These are phyloP conservation scores for Psilocybe sp. DNA, from an alignment of 768 basidiomycete genomes.

Conservation along the genomic window DNA sequence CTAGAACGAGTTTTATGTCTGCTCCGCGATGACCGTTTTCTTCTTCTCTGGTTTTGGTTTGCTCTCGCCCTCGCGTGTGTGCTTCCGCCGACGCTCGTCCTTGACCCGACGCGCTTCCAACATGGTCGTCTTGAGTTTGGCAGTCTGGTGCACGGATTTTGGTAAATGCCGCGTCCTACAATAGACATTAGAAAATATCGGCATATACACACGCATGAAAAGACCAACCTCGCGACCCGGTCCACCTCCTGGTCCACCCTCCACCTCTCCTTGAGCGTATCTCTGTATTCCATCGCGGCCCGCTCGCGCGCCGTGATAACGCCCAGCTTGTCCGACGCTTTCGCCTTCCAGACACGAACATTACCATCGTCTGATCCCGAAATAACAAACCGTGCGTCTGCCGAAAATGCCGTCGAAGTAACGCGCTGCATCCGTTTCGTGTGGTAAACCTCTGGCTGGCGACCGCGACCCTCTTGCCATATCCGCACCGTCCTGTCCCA, in stretches of 20 bases:
- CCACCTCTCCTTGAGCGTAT: conserved; percentile 86
- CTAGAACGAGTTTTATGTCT: conserved; percentile 39
- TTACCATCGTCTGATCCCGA: conserved; percentile 95
- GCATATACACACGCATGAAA: neutral
- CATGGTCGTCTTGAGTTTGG: conserved; percentile 90
- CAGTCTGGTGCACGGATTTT: conserved; percentile 85
- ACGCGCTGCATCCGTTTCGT: conserved; percentile 99
- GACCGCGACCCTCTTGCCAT: conserved; percentile 87
- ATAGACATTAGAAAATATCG: conserved; percentile 3
- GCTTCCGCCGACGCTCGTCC: conserved; percentile 88
- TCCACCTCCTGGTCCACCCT: conserved; percentile 79
- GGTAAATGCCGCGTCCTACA: conserved; percentile 79
- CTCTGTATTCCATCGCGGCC: conserved; percentile 89
- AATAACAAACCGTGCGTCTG: conserved; percentile 87
- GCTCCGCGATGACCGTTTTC: conserved; percentile 81
- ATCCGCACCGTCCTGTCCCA: conserved; percentile 95
- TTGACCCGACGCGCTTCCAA: conserved; percentile 85
- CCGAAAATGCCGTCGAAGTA: conserved; percentile 83
- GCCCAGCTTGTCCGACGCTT: conserved; percentile 89
- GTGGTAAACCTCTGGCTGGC: conserved; percentile 88
- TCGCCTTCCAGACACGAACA: conserved; percentile 92
- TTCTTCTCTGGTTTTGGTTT: conserved; percentile 93
- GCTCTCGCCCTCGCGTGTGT: conserved; percentile 79
- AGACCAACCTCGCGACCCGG: conserved; percentile 73
- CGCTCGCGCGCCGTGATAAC: conserved; percentile 87